Evolutionary conservation across 2,329 filamentous ascomycete species (phyloP).

Genomic region (Hortaea werneckii): DNA sequence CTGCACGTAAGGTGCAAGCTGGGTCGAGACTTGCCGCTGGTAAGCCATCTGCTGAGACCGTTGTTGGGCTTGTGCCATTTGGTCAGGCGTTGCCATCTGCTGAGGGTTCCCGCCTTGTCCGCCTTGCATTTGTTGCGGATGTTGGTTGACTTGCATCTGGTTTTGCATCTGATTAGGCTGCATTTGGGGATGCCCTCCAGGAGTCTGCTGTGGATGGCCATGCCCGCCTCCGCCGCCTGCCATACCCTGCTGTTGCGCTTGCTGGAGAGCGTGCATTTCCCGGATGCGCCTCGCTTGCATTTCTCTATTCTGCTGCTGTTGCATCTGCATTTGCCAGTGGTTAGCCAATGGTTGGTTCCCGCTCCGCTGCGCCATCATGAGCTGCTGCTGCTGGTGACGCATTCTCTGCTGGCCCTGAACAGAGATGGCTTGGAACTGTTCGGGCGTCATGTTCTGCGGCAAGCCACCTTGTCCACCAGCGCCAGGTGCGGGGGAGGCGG

Average conservation of each 20-base stretch:
- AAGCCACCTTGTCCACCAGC: conserved; percentile 1
- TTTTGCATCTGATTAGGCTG: conserved; percentile 3
- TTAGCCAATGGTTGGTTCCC: conserved; percentile 7
- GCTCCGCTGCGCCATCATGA: conserved; percentile 2
- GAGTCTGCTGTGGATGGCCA: conserved; percentile 2
- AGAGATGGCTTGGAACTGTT: conserved; percentile 26
- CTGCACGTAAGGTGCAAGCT: conserved; percentile 9
- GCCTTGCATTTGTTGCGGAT: conserved; percentile 9
- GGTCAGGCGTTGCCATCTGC: not conserved
- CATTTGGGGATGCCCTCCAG: not conserved
- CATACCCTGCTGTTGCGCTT: conserved; percentile 7
- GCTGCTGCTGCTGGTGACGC: conserved; percentile 26
- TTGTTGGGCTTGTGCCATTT: conserved; percentile 11
- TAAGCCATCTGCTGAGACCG: conserved; percentile 4
- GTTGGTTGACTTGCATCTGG: conserved; percentile 12
- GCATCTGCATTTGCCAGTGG: conserved; percentile 9
- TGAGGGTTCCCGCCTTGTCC: not conserved
- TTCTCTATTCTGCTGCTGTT: conserved; percentile 9
- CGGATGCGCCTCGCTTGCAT: not conserved
- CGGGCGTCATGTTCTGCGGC: conserved; percentile 17
- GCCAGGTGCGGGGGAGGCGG: no score
- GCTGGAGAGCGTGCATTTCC: not conserved
- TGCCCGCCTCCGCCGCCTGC: conserved; percentile 17
- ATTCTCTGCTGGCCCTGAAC: conserved; percentile 12
- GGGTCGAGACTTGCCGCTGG: conserved; percentile 7